Evolutionary conservation across 2,329 filamentous ascomycete genomes (phyloP), one percentile per base, ranked within the genome.

Genomic region (Pyrenophora tritici-repentis): DNA sequence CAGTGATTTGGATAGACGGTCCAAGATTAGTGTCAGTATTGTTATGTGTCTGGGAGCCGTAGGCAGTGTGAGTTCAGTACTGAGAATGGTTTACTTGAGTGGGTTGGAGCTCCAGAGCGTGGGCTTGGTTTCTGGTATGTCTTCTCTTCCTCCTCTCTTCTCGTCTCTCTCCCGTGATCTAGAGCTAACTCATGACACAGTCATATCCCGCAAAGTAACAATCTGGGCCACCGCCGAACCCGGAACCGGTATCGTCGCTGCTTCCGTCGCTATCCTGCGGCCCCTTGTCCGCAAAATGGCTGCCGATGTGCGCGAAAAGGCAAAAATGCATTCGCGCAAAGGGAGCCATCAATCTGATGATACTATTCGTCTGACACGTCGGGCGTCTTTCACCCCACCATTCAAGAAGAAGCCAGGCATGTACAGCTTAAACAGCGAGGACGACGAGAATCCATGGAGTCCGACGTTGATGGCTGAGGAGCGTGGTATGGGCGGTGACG

Each of bases 211-310:
- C 32, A 71, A 72, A 57, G 70, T 71, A 18, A 74, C 69, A 12
- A 72, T 76, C 35, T 80, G 77, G 77, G 78, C 77, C 3, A 73
- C 79, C 26, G 71, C 79, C 18, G 79, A 81, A 53, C 76, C 78
- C 29, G 79, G 77, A 8, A 78, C 76, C 14, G 79, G 79, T 14
- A 79, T 82, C 54, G 72, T 77, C 6, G 78, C 80, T 10, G 78
- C 77, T 2, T 79, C 77, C 6, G 67, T 78, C 32, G 76, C 77
- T 6, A 74, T 77, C 3, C 71, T 80, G 1, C 76, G 78, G 0
- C 78, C 78, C 1, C 62, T 81, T 6, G 70, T 80, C 37, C 67
- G 67, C 35, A 58, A 66, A 17, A 53, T 70, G 18, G 61, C 52
- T 7, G 47, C 51, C 4, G 58, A 61, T 8, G 58, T 67, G 8